Conservation (phyloP, 306 rosid species). For the Sophora flavescens region DNA sequence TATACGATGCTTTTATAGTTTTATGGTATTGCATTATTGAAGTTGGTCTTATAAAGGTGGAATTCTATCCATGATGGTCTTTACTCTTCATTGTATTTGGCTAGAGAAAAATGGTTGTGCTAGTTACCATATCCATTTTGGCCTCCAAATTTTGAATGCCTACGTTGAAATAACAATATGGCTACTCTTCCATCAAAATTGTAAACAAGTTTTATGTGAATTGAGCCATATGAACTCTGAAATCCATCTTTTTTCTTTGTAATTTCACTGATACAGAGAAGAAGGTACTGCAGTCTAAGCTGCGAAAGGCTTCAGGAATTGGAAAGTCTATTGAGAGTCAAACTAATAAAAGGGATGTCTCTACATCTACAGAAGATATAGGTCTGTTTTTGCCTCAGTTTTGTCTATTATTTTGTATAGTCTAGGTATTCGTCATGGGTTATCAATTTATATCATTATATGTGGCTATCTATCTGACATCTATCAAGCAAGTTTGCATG, state of each 20-base stretch:
- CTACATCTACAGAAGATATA: constrained; percentile 90
- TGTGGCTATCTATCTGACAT: neutral
- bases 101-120: constrained; percentile 9
- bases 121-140: constrained; percentile 5
- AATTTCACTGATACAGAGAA: constrained; percentile 69
- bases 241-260: constrained; percentile 38
- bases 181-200: neutral
- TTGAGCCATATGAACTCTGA: constrained; percentile 25
- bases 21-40: constrained; percentile 6
- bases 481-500: neutral
- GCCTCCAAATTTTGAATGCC: constrained; percentile 18
- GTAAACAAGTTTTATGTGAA: constrained; percentile 26
- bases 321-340: constrained; percentile 61
- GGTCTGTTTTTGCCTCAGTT: constrained; percentile 56
- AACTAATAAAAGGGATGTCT: constrained; percentile 64
- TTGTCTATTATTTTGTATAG: constrained; percentile 17
- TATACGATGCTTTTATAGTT: neutral
- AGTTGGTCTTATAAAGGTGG: neutral
- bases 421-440: constrained; percentile 1
- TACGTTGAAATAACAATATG: constrained; percentile 8
- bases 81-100: neutral
- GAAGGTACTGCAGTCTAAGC: constrained; percentile 83
- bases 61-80: neutral
- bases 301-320: constrained; percentile 77
- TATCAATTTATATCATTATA: constrained; percentile 33